These are phyloP conservation scores for Sphagnum tenellum DNA, from an alignment of 225 moss, liverwort and hornwort species.

Conservation along the genomic window DNA sequence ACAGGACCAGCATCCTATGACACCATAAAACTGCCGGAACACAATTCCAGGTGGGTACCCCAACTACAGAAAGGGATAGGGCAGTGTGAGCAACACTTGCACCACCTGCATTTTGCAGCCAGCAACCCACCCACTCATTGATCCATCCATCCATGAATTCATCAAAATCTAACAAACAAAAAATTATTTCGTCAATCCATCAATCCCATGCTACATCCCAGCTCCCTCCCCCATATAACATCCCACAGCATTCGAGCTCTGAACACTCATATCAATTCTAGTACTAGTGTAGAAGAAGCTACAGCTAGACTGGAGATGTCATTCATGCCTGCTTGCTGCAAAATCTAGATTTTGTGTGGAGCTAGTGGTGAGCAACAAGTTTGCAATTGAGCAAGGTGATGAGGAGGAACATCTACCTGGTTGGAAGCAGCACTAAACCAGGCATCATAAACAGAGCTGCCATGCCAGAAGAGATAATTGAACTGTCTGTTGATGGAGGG, in stretches of 20 bases:
- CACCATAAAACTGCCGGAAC: constrained; percentile 50
- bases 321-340: too few relatives aligned
- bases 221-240: too few relatives aligned
- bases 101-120: constrained; percentile 32
- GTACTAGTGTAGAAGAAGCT: too few relatives aligned
- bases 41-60: constrained; percentile 50
- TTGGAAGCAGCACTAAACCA: constrained; percentile 25
- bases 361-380: not conserved
- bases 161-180: too few relatives aligned
- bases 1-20: constrained; percentile 39
- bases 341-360: too few relatives aligned
- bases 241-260: too few relatives aligned
- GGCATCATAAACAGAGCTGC: constrained; percentile 27
- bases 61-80: constrained; percentile 74
- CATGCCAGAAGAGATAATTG: constrained; percentile 18
- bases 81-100: constrained; percentile 74
- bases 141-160: too few relatives aligned
- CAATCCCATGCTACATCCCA: too few relatives aligned
- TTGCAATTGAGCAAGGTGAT: not conserved
- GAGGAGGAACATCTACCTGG: constrained; percentile 8
- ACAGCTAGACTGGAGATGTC: too few relatives aligned
- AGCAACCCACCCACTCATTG: not conserved
- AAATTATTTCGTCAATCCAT: too few relatives aligned
- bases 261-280: too few relatives aligned
- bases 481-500: not conserved